Evolutionary conservation across 371 early-diverging fungal genomes (phyloP), one percentile per base, ranked within the genome.

Genomic region (Capillidium rhysosporum): DNA sequence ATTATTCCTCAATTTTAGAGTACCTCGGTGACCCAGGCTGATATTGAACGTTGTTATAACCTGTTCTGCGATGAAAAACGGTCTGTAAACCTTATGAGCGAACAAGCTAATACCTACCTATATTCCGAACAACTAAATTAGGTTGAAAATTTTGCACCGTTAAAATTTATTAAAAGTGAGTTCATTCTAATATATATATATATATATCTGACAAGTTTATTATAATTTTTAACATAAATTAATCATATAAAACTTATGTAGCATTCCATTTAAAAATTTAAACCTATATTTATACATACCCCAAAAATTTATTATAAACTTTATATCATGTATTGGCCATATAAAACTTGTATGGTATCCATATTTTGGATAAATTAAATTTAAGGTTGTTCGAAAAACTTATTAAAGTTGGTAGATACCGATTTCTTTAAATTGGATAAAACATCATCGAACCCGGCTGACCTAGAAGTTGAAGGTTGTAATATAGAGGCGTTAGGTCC

Each of bases 11-110:
- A n/a, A 41, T 55, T 41, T 18, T 56, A 77, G 76, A 82, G 89
- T 7, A 62, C 79, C 18, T 77, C 74, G 57, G 95, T 98, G 0
- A 91, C 89, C 58, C 81, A 90, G 8, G 76, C 76, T 34, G 96
- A 98, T 61, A 85, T 98, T 58, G 80, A 84, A 65, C 72, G 89
- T 7, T 95, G 86, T 2, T 95, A 94, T 62, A 72, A 83, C 46
- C 74, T 98, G 40, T 95, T 98, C 68, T 64, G 95, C 54, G 98
- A 98, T 57, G 92, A 98, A 67, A 84, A 87, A 66, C 77, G 98
- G 57, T 94, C 95, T 26, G 94, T 93, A 21, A 84, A 93, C 64
- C 89, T 75, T 61, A 59, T 87, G 62, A 76, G 75, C 67, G 92
- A 94, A 60, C 89, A 80, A 66, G 91, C 92, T 64, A 80, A 86